Conservation (phyloP, 129 eudicot species). For the Saposhnikovia divaricata region DNA sequence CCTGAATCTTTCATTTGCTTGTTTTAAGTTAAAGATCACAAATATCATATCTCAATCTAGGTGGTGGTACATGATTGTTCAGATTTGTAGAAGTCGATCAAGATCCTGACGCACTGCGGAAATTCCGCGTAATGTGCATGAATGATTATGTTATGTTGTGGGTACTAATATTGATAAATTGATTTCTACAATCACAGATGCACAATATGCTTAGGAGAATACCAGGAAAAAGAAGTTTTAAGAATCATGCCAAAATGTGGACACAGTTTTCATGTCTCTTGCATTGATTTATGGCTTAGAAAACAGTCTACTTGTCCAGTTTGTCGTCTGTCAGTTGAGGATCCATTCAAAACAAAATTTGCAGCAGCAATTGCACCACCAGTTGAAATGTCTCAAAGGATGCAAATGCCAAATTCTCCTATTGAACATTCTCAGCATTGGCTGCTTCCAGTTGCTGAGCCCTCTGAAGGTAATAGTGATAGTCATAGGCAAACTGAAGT, state of each 20-base stretch:
- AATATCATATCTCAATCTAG: background rate
- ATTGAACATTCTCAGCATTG: slow-evolving; percentile 48
- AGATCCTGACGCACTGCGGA: background rate
- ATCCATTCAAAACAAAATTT: slow-evolving; percentile 20
- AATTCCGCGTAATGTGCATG: background rate
- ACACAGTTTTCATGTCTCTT: slow-evolving; percentile 81
- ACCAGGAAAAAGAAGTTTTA: slow-evolving; percentile 84
- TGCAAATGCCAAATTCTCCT: slow-evolving; percentile 35
- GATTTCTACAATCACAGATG: slow-evolving; percentile 41
- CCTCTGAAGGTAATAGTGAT: slow-evolving; percentile 31
- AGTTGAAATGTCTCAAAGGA: slow-evolving; percentile 14
- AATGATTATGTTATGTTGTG: background rate
- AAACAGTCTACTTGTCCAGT: slow-evolving; percentile 95
- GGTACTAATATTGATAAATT: background rate
- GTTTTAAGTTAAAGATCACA: background rate
- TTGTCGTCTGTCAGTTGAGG: slow-evolving; percentile 67
- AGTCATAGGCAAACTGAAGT: slow-evolving; percentile 24
- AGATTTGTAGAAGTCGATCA: background rate
- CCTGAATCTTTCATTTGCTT: background rate
- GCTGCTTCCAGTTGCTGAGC: slow-evolving; percentile 35
- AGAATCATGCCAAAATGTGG: slow-evolving; percentile 97
- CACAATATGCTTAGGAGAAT: slow-evolving; percentile 79
- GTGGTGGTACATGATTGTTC: background rate
- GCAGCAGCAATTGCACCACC: slow-evolving; percentile 9
- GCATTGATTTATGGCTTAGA: slow-evolving; percentile 85